Evolutionary conservation across 371 early-diverging fungal species (phyloP).

Genomic region (Apophysomyces variabilis): DNA sequence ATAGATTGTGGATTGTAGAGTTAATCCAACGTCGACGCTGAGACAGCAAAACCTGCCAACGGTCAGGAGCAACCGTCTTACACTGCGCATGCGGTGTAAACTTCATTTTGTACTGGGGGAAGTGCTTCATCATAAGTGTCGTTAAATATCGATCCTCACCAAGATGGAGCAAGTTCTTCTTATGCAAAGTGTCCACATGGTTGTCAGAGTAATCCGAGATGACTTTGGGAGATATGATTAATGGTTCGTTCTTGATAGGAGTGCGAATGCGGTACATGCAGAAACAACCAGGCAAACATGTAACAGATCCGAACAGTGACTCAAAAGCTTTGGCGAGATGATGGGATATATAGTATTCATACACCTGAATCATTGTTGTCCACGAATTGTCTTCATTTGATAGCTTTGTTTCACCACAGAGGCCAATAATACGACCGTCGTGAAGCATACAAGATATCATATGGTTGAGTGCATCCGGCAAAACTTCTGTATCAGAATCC

Average conservation of each 20-base stretch:
- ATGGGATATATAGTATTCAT: constrained; percentile 99
- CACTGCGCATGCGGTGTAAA: constrained; percentile 97
- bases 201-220: constrained; percentile 96
- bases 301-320: constrained; percentile 97
- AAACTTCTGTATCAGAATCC: constrained; percentile 94
- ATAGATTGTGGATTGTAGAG: constrained; percentile 96
- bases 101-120: constrained; percentile 96
- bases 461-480: constrained; percentile 82
- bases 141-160: constrained; percentile 99
- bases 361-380: constrained; percentile 99
- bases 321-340: constrained; percentile 99
- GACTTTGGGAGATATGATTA: constrained; percentile 90
- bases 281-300: constrained; percentile 97
- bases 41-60: constrained; percentile 90
- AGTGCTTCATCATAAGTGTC: constrained; percentile 97
- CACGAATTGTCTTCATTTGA: constrained; percentile 88
- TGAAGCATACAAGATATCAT: constrained; percentile 89
- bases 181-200: constrained; percentile 96
- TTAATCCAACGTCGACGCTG: constrained; percentile 97
- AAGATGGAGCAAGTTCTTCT: constrained; percentile 97
- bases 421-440: constrained; percentile 89
- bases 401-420: constrained; percentile 93
- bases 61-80: constrained; percentile 97
- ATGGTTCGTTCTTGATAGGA: constrained; percentile 82
- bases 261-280: constrained; percentile 94